phyloP scores from a whole-genome alignment of 73 alveolate species.

The Halteria grandinella region DNA sequence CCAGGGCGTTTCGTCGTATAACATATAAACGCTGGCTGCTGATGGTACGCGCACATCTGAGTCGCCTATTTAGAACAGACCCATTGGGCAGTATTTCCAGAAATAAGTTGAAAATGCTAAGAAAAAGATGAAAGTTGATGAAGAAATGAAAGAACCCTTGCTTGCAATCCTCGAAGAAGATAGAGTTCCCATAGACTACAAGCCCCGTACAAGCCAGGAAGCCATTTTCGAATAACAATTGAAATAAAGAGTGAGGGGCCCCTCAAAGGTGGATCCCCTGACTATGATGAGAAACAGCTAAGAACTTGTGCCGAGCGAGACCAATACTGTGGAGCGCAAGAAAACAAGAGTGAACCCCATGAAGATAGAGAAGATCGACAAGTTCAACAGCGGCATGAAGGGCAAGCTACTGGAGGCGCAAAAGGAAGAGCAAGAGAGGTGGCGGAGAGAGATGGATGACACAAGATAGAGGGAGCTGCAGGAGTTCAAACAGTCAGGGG shows the following conservation, averaged over 20 bases:
- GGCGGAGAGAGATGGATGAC: slow-evolving; percentile 30
- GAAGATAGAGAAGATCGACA: not conserved
- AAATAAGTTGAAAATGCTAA: not conserved
- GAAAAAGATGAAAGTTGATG: not conserved
- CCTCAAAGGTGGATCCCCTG: not conserved
- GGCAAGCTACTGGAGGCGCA: slow-evolving; percentile 2
- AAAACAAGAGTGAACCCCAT: not conserved
- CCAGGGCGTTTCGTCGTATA: not conserved
- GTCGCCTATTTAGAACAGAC: slow-evolving; percentile 4
- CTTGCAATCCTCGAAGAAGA: not conserved
- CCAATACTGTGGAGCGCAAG: not conserved
- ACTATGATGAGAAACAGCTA: not conserved
- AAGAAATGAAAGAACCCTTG: not conserved
- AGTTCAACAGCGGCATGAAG: slow-evolving; percentile 19
- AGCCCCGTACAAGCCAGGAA: too few species aligned
- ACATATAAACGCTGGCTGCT: not conserved
- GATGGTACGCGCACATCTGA: not conserved
- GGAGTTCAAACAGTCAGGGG: not conserved
- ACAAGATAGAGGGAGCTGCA: slow-evolving; percentile 36
- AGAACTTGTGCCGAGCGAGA: not conserved
- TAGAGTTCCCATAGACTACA: not conserved
- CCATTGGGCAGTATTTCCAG: slow-evolving; percentile 50
- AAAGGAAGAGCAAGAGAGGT: slow-evolving; percentile 7
- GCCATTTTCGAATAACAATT: too few species aligned
- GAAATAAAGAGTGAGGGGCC: too few species aligned